Evolutionary conservation across 495 filamentous ascomycete species (phyloP).

Genomic region (Xylaria acuta): DNA sequence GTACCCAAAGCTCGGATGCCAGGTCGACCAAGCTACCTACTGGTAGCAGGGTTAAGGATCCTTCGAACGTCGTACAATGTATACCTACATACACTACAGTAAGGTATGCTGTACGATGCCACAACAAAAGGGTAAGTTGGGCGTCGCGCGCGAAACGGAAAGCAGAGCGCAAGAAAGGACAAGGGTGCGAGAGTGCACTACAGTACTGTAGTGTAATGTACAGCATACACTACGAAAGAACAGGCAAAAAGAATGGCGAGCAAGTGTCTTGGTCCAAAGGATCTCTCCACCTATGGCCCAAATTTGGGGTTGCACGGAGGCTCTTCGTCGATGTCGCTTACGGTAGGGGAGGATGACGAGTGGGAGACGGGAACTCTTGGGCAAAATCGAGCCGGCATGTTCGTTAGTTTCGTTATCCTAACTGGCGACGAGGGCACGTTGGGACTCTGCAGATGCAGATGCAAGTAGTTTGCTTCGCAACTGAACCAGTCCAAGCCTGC

Average conservation of each 20-base stretch:
- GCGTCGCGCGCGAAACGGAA: neutral
- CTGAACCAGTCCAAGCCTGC: conserved; percentile 31
- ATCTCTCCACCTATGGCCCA: conserved; percentile 11
- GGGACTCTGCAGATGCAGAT: conserved; percentile 24
- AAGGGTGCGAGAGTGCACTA: neutral
- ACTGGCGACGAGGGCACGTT: conserved; percentile 20
- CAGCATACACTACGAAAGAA: conserved; percentile 2
- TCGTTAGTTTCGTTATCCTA: conserved; percentile 29
- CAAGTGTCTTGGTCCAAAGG: neutral
- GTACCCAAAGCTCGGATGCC: conserved; percentile 9
- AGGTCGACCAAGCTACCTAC: conserved; percentile 16
- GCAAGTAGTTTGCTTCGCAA: conserved; percentile 8
- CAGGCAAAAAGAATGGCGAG: neutral
- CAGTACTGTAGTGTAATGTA: too few species aligned
- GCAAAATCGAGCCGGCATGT: conserved; percentile 26
- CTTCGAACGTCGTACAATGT: conserved; percentile 14
- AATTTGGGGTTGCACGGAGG: conserved; percentile 39
- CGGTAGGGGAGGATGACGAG: conserved; percentile 3
- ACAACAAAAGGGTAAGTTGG: neutral
- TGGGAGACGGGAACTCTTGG: conserved; percentile 26
- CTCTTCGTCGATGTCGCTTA: conserved; percentile 36
- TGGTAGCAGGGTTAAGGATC: conserved; percentile 23
- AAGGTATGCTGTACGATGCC: neutral
- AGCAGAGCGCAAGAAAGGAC: neutral
- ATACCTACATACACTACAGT: neutral